phyloP scores from a whole-genome alignment of 2,329 filamentous ascomycete species.

The Ciborinia camelliae region DNA sequence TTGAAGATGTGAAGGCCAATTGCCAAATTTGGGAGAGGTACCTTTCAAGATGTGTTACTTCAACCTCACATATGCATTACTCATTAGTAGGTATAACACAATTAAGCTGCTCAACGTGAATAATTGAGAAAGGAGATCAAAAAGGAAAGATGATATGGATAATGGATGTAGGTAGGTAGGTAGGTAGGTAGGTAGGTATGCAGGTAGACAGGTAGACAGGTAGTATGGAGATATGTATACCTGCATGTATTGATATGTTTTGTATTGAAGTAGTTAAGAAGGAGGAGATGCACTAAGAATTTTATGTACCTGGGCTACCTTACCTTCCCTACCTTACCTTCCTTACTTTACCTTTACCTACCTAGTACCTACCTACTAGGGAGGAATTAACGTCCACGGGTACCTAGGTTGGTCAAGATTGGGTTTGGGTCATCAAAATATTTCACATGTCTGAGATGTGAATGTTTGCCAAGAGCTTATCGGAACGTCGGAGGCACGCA shows the following conservation, averaged over 20 bases:
- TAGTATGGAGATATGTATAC: no score
- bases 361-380: neutral
- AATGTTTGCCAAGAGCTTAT: no score
- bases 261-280: neutral
- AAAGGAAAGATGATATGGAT: neutral
- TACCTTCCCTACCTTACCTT: neutral
- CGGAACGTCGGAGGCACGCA: no score
- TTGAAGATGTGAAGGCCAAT: neutral
- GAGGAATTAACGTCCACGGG: no score
- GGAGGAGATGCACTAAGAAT: neutral
- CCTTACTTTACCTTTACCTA: neutral
- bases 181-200: no score
- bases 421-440: neutral
- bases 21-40: slow-evolving; percentile 8
- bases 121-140: neutral
- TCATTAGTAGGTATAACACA: neutral
- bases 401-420: no score
- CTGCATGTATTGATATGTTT: no score
- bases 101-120: neutral
- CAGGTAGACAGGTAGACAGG: neutral
- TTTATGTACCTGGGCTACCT: neutral
- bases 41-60: slow-evolving; percentile 4
- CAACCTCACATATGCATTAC: slow-evolving; percentile 5
- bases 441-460: slow-evolving; percentile 14
- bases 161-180: neutral